Base-by-base conservation (phyloP, 1,139 yeast genomes). In the Pichia sp. region DNA sequence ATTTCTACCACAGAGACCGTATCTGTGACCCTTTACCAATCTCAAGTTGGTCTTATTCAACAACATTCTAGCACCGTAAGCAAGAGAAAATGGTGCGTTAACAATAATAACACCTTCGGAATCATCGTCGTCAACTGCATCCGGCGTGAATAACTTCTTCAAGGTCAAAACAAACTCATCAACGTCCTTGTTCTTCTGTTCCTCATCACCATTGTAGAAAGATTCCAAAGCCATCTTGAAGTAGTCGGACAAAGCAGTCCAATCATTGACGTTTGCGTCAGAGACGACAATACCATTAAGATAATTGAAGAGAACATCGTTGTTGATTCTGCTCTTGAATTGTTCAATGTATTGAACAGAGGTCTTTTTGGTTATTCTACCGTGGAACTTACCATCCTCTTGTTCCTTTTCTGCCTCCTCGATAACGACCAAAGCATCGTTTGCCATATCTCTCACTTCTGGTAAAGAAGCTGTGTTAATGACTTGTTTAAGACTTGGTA, bases 11-110 rank as follows among this genome's bases (percentile, higher is more conserved):
- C 96, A 87, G 46, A 91, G 74, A 67, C 98, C 98, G 57, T 91
- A 91, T 61, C 98, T 77, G 63, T 85, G 96, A 51, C 98, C 98
- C 66, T 88, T 87, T 53, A 84, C 69, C 43, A 91, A 72, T 55
- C 95, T 74, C 57, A 91, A 67, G 46, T 72, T 81, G 38, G 98
- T 88, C 64, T 91, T 88, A 72, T 88, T 91, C 53, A 91, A 69
- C 52, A 91, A 73, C 96, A 91, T 91, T 64, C 97, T 80, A 28
- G 96, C 84, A 63, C 98, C 98, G 58, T 91, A 91, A 26, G 98
- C 98, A 48, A 91, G 69, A 0, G 97, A 91, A 61, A 91, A 91
- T 57, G 85, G 93, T 25, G 97, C 81, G 60, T 91, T 87, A 49
- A 88, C 96, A 55, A 91, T 81, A 56, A 83, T 94, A 46, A 86